These are phyloP conservation scores for Lagenidium giganteum DNA, from an alignment of 352 stramenopile genomes.

Conservation along the genomic window DNA sequence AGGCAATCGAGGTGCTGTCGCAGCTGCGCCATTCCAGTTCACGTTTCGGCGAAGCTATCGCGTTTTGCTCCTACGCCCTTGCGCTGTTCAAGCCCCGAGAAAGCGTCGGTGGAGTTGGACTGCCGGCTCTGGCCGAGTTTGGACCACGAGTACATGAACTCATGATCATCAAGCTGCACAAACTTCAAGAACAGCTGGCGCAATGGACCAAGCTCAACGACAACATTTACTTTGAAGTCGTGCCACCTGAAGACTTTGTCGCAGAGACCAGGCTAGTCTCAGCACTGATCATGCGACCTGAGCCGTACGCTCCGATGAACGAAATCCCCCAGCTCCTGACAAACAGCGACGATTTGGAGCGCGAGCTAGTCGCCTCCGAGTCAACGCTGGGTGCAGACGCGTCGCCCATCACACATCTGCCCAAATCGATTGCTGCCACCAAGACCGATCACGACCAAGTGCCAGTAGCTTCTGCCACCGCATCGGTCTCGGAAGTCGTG, in stretches of 20 bases:
- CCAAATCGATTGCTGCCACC: too few relatives aligned
- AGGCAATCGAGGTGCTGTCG: constrained; percentile 23
- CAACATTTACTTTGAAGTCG: constrained; percentile 22
- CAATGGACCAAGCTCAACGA: constrained; percentile 24
- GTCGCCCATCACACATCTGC: too few relatives aligned
- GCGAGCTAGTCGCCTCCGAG: too few relatives aligned
- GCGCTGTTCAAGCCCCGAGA: constrained; percentile 18
- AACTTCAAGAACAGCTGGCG: constrained; percentile 2
- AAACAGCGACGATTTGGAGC: too few relatives aligned
- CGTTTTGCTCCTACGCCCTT: constrained; percentile 10
- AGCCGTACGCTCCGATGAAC: constrained; percentile 10
- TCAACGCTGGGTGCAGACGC: too few relatives aligned
- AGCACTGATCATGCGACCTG: constrained; percentile 28
- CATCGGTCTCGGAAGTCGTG: too few relatives aligned
- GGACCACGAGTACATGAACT: too few relatives aligned
- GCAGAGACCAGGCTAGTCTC: too few relatives aligned
- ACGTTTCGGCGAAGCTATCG: constrained; percentile 30
- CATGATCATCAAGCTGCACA: constrained; percentile 17
- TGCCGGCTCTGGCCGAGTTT: constrained; percentile 18
- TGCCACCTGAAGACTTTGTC: constrained; percentile 20
- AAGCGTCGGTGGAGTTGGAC: constrained; percentile 16
- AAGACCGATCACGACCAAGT: too few relatives aligned
- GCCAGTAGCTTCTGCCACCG: too few relatives aligned
- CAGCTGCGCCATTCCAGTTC: too few relatives aligned
- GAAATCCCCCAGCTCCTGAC: too few relatives aligned